Conservation (phyloP, 1,139 yeast species). For the Hemisphaericaspora xylofermentans region DNA sequence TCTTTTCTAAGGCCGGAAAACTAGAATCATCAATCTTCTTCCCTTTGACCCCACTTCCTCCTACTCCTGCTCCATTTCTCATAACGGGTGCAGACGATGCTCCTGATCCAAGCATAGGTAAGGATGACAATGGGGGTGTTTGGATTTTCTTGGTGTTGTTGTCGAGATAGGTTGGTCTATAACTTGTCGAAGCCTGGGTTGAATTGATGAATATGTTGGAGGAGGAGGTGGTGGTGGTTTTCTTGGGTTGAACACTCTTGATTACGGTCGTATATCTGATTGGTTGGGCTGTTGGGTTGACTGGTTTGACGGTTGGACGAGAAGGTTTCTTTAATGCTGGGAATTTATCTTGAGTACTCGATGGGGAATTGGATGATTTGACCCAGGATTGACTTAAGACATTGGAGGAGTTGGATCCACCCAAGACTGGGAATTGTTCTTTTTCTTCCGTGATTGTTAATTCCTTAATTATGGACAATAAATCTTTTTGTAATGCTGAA, state of each 20-base stretch:
- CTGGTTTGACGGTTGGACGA: constrained; percentile 18
- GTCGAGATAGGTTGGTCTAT: constrained; percentile 34
- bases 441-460: constrained; percentile 20
- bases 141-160: constrained; percentile 13
- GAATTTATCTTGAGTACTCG: constrained; percentile 37
- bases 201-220: constrained; percentile 5
- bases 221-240: constrained; percentile 10
- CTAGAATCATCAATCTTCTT: constrained; percentile 19
- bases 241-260: constrained; percentile 20
- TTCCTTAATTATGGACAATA: constrained; percentile 26
- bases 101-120: constrained; percentile 18
- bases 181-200: constrained; percentile 22
- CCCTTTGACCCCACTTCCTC: constrained; percentile 9
- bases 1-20: constrained; percentile 44
- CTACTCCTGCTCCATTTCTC: constrained; percentile 8
- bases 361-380: constrained; percentile 17
- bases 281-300: constrained; percentile 23
- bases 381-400: constrained; percentile 30
- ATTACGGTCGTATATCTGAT: constrained; percentile 44
- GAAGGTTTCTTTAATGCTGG: constrained; percentile 52
- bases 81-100: constrained; percentile 8
- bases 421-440: constrained; percentile 35
- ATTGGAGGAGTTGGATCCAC: constrained; percentile 22
- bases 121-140: constrained; percentile 16
- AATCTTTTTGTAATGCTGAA: constrained; percentile 28